Evolutionary conservation across 257 asterid genomes (phyloP), one percentile per base, ranked within the genome.

Genomic region (Nicotiana obtusifolia): DNA sequence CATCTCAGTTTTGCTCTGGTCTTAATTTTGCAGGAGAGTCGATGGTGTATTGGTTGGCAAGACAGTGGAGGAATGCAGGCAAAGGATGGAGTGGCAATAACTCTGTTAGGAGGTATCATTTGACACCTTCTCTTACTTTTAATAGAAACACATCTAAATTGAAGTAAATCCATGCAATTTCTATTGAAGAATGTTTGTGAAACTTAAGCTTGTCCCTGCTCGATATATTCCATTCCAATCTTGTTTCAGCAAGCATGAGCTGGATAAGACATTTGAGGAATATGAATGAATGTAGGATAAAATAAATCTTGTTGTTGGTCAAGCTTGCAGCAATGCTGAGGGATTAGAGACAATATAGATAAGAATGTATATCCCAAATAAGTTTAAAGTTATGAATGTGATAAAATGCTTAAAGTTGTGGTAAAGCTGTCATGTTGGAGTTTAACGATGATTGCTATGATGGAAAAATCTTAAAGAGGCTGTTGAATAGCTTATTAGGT

Each of bases 31-130:
- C 90, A 93, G 99, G 94, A 92, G 76, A 82, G 82, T 4, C 92
- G 91, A 61, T 91, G 88, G 86, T 95, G 99, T 81, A 78, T 94
- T 10, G 97, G 97, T 20, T 94, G 97, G 97, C 97, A 90, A 85
- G 85, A 20, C 81, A 90, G 92, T 81, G 89, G 85, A 54, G 89
- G 85, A 54, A 80, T 89, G 87, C 91, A 84, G 83, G 30, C 89
- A 14, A 85, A 81, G 78, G 89, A 89, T 53, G 94, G 95, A 56
- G 56, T 41, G 69, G 91, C 86, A 82, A 56, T 91, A 67, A 92
- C 91, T 57, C 86, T 94, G 28, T 86, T 94, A 64, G 98, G 97
- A 90, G 97, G 97, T 92, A 89, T 11, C 53, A 5, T 28, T 47
- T 59, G 60, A 71, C 37, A 67, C 37, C 81, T 67, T 57, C 62